Percentiles rank a stretch among this genome's conserved stretches.
phyloP scores from a whole-genome alignment of 768 basidiomycete genomes.

The Lentinula sp. region DNA sequence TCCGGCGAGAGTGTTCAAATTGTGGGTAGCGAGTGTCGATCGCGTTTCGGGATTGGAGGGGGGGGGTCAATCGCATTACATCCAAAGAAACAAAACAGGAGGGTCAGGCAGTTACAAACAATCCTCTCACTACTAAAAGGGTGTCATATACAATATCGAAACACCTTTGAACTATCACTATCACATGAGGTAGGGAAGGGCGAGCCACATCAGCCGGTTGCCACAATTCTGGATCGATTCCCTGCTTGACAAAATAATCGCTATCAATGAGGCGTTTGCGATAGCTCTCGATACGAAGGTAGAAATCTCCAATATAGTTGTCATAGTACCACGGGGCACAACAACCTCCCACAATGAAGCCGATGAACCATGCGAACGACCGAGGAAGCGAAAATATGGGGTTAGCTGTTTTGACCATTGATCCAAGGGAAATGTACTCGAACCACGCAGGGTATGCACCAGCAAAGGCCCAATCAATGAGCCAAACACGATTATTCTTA shows the following conservation, averaged over 20 bases:
- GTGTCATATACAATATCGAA: background rate
- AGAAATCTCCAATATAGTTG: background rate
- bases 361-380: background rate
- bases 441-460: conserved; percentile 6
- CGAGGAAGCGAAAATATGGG: background rate
- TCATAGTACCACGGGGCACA: background rate
- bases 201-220: background rate
- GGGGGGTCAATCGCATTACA: too few relatives aligned
- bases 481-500: conserved; percentile 9
- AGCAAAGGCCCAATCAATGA: conserved; percentile 6
- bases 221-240: background rate
- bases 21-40: too few relatives aligned
- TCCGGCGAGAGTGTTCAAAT: too few relatives aligned
- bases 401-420: conserved; percentile 1
- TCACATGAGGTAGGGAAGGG: background rate
- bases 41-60: too few relatives aligned
- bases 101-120: background rate
- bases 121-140: background rate
- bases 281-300: background rate
- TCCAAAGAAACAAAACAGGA: too few relatives aligned
- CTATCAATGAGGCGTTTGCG: background rate
- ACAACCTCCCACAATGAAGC: background rate
- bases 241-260: background rate
- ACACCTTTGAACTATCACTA: background rate
- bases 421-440: background rate